Evolutionary conservation across 2,329 filamentous ascomycete genomes (phyloP), one percentile per base, ranked within the genome.

Genomic region (Pseudogymnoascus sp.): DNA sequence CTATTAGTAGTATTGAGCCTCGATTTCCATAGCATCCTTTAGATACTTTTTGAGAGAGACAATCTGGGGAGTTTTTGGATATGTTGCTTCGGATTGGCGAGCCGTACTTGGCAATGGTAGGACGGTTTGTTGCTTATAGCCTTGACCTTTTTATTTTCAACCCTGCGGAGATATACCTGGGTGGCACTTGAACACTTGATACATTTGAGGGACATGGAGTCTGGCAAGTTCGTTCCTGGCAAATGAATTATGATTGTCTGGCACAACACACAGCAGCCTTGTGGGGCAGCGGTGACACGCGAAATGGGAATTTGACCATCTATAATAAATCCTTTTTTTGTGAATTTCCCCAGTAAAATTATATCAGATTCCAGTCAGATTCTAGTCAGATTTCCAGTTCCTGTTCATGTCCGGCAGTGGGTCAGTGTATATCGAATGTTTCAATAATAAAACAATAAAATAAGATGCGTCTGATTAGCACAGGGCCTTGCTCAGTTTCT

Each of bases 1-100:
- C 85, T 1, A 76, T 84, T 33, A 82, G 85, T 18, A 41, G 38
- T 40, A 31, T 40, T 38, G 58, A 41, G 58, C 9, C 33, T 35
- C 33, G 38, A 28, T 60, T 60, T 38, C 58, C 58, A 60, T 45
- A 37, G 49, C 23, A 28, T 61, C 31, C 21, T 23, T 41, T 35
- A 16, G 21, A 49, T 31, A 43, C 33, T 43, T 49, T 49, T 59
- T 37, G 59, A 43, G 59, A 41, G 35, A 38, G 35, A 45, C 31
- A 41, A 41, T 23, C 6, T 33, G n/a, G 59, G 31, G 31, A 45
- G 49, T 60, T 60, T 23, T 60, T 16, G 35, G 58, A 25, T 38
- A 43, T 41, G 43, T 12, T 60, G 58, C 35, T 38, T 60, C 58
- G 58, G 58, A 33, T 55, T 55, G 28, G 49, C 49, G 28, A 35